Evolutionary conservation across 1,139 yeast genomes (phyloP).

Genomic region (Yamadazyma sp.): DNA sequence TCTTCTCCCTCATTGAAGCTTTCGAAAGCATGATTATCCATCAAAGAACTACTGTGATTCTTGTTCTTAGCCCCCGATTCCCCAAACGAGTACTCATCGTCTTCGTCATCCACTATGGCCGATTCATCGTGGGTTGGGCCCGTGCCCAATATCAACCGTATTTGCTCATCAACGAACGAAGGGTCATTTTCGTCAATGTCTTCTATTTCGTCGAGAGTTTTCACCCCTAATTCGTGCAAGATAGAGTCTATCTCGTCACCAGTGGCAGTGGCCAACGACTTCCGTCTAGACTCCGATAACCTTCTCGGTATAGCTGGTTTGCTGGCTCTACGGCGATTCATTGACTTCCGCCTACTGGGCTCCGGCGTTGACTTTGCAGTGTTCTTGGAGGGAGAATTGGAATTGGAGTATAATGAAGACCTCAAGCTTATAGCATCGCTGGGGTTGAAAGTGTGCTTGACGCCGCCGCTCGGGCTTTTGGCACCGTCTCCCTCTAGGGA

Average conservation of each 20-base stretch:
- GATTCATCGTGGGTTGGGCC: slow-evolving; percentile 18
- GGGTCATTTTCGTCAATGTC: slow-evolving; percentile 37
- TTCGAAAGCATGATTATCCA: slow-evolving; percentile 18
- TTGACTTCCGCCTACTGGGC: slow-evolving; percentile 12
- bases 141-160: slow-evolving; percentile 34
- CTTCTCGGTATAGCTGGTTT: slow-evolving; percentile 22
- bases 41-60: slow-evolving; percentile 16
- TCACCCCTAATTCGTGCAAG: slow-evolving; percentile 38
- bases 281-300: slow-evolving; percentile 39
- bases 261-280: slow-evolving; percentile 41
- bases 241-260: slow-evolving; percentile 43
- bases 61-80: neutral
- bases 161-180: slow-evolving; percentile 36
- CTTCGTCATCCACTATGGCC: slow-evolving; percentile 22
- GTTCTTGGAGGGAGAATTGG: slow-evolving; percentile 24
- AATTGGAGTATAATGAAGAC: slow-evolving; percentile 38
- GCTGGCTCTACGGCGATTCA: slow-evolving; percentile 11
- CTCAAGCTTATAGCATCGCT: slow-evolving; percentile 54
- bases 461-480: slow-evolving; percentile 17
- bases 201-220: slow-evolving; percentile 36
- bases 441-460: slow-evolving; percentile 51
- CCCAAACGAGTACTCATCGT: slow-evolving; percentile 10
- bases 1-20: slow-evolving; percentile 38
- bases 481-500: slow-evolving; percentile 33
- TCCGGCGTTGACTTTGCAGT: slow-evolving; percentile 1